A percentile compares a stretch with the other conserved stretches of the same genome.
These are phyloP conservation scores for Aspergillus oerlinghausenensis DNA, from an alignment of 2,329 filamentous ascomycete genomes.

Conservation along the genomic window DNA sequence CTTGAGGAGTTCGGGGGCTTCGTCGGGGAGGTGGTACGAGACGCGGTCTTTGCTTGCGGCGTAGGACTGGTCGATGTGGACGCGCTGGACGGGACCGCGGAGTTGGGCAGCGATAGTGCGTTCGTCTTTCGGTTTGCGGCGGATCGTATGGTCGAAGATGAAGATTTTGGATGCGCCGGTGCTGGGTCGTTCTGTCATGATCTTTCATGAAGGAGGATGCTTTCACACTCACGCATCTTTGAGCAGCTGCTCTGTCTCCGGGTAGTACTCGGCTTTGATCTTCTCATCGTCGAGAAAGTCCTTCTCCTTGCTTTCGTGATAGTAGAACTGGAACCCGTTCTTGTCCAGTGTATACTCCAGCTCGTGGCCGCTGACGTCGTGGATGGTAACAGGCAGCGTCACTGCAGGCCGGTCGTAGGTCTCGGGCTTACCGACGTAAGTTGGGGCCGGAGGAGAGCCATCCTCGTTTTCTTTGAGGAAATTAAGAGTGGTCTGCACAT, in stretches of 20 bases:
- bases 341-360: conserved; percentile 43
- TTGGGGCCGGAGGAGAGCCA: conserved; percentile 39
- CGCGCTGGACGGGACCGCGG: conserved; percentile 47
- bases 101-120: conserved; percentile 28
- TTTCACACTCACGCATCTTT: conserved; percentile 26
- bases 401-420: conserved; percentile 41
- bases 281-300: conserved; percentile 40
- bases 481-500: conserved; percentile 43
- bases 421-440: conserved; percentile 32
- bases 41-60: conserved; percentile 42
- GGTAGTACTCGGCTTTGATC: conserved; percentile 43
- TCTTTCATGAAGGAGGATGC: too few relatives aligned
- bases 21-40: conserved; percentile 40
- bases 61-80: conserved; percentile 50
- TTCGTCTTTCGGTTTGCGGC: conserved; percentile 32
- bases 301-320: conserved; percentile 36
- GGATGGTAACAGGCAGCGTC: conserved; percentile 35
- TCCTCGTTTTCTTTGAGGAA: conserved; percentile 44
- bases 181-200: conserved; percentile 10
- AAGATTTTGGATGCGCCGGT: conserved; percentile 42
- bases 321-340: conserved; percentile 44
- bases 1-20: conserved; percentile 40
- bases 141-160: conserved; percentile 50
- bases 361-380: conserved; percentile 41
- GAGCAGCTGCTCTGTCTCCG: conserved; percentile 44